Percentiles rank a stretch among this genome's conserved stretches.
Conservation (phyloP, 1,139 yeast genomes). For the Hansenula sp. region DNA sequence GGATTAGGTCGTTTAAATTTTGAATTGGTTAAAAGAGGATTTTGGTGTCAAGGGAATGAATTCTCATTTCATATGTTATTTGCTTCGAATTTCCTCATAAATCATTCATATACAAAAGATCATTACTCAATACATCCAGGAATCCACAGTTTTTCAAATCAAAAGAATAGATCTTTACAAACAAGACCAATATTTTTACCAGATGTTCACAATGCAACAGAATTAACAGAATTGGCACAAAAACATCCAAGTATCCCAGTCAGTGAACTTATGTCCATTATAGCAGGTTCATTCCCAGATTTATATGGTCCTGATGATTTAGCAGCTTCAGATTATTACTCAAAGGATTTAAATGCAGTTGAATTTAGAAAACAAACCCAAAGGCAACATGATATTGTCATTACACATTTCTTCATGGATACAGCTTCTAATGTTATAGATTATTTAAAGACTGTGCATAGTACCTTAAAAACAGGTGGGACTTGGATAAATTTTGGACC, state of each 20-base stretch:
- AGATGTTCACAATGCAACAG: conserved; percentile 40
- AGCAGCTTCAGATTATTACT: conserved; percentile 34
- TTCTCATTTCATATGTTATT: conserved; percentile 78
- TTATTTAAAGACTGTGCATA: conserved; percentile 54
- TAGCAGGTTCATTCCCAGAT: conserved; percentile 78
- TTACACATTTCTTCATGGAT: conserved; percentile 77
- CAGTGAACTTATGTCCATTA: conserved; percentile 63
- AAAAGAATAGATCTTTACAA: conserved; percentile 40
- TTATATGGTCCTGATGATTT: conserved; percentile 56
- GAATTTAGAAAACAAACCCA: conserved; percentile 39
- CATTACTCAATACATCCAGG: conserved; percentile 47
- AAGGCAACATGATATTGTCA: conserved; percentile 46
- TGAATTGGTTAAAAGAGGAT: conserved; percentile 66
- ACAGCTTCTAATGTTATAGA: conserved; percentile 73
- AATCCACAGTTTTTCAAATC: conserved; percentile 48
- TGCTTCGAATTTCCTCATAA: conserved; percentile 60
- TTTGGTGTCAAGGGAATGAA: conserved; percentile 81
- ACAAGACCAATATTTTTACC: conserved; percentile 49
- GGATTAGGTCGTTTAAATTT: conserved; percentile 79
- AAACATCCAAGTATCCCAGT: conserved; percentile 39
- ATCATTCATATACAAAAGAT: conserved; percentile 40
- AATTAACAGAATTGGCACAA: conserved; percentile 23
- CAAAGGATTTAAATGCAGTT: conserved; percentile 33
- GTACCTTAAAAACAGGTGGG: conserved; percentile 47
- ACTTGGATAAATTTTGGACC: conserved; percentile 87